Evolutionary conservation across 2,329 filamentous ascomycete genomes (phyloP).

Genomic region (Blastomyces gilchristii): DNA sequence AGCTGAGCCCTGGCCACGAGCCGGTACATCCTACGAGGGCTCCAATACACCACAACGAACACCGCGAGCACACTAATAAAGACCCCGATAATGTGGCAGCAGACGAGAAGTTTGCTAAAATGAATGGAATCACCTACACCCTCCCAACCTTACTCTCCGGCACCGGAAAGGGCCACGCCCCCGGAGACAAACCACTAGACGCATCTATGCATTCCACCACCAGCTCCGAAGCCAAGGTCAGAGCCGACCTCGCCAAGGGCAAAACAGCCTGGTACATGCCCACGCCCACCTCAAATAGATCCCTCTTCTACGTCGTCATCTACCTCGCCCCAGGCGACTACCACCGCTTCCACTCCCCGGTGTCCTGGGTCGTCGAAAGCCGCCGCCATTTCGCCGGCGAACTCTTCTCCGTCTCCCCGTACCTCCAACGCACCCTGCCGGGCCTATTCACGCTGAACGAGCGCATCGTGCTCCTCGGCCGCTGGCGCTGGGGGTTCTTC

Average conservation of each 20-base stretch:
- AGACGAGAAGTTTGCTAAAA: constrained; percentile 83
- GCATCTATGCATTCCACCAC: constrained; percentile 59
- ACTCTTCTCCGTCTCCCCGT: constrained; percentile 88
- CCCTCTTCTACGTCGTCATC: constrained; percentile 86
- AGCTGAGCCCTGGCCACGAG: constrained; percentile 37
- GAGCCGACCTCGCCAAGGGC: constrained; percentile 68
- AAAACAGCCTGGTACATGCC: constrained; percentile 59
- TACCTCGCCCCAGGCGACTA: constrained; percentile 97
- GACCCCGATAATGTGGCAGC: constrained; percentile 59
- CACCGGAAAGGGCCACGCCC: constrained; percentile 34
- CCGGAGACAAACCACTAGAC: constrained; percentile 52
- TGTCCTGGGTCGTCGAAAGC: constrained; percentile 87
- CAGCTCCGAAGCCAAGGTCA: constrained; percentile 70
- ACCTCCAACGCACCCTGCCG: constrained; percentile 82
- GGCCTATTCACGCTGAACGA: constrained; percentile 96
- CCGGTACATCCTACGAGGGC: constrained; percentile 25
- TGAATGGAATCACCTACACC: constrained; percentile 94
- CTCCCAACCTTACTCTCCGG: constrained; percentile 80
- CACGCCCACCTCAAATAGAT: constrained; percentile 51
- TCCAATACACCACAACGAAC: constrained; percentile 21
- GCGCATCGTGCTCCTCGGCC: constrained; percentile 80
- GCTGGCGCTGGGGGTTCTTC: constrained; percentile 98
- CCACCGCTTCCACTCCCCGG: constrained; percentile 93
- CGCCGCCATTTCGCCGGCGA: constrained; percentile 97
- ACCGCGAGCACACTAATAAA: constrained; percentile 26